Conservation (phyloP, 371 early-diverging fungal species). For the Mucor indicus region DNA sequence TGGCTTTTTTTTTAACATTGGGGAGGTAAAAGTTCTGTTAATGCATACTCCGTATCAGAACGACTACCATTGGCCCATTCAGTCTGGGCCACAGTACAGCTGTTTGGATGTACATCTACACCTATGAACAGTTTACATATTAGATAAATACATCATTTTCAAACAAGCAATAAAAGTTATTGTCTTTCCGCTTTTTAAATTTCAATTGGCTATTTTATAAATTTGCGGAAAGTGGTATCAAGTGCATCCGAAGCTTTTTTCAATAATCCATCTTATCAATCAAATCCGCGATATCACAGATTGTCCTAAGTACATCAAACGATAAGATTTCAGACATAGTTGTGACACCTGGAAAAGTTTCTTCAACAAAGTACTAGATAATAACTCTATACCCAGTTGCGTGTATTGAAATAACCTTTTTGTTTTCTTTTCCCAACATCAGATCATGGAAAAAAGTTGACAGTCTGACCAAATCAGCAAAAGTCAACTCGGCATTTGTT, state of each 20-base stretch:
- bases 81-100: no score
- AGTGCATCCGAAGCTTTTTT: slow-evolving; percentile 8
- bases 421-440: slow-evolving; percentile 11
- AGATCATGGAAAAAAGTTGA: slow-evolving; percentile 8
- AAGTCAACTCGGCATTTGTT: slow-evolving; percentile 2
- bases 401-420: slow-evolving; percentile 8
- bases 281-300: slow-evolving; percentile 12
- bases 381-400: slow-evolving; percentile 8
- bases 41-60: no score
- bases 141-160: no score
- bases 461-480: slow-evolving; percentile 9
- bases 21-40: no score
- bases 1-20: no score
- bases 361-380: slow-evolving; percentile 9
- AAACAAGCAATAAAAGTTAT: no score
- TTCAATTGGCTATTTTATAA: no score
- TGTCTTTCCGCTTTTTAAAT: no score
- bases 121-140: no score
- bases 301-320: slow-evolving; percentile 4
- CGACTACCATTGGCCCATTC: no score
- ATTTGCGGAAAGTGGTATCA: no score
- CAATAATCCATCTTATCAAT: slow-evolving; percentile 10
- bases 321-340: slow-evolving; percentile 12
- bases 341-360: slow-evolving; percentile 9
- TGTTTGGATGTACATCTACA: no score